Evolutionary conservation across 345 rosid genomes (phyloP).

Genomic region (Boechera stricta): DNA sequence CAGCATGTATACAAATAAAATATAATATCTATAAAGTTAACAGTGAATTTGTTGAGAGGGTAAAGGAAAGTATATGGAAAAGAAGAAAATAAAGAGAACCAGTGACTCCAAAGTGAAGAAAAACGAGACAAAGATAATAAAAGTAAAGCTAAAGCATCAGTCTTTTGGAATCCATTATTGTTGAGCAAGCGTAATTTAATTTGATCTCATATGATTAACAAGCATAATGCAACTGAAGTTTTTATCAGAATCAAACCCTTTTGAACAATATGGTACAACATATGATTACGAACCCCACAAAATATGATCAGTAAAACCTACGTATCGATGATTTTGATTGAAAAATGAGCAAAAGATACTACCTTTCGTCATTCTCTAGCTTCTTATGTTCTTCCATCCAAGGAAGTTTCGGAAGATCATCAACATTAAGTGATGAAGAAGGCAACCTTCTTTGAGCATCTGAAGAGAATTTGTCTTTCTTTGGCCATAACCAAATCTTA

Average conservation of each 20-base stretch:
- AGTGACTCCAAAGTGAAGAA: conserved; percentile 41
- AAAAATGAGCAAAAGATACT: conserved; percentile 20
- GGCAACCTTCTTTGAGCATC: conserved; percentile 56
- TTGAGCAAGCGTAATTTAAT: conserved; percentile 15
- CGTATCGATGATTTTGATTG: conserved; percentile 4
- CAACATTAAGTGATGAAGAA: conserved; percentile 61
- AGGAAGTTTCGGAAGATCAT: conserved; percentile 66
- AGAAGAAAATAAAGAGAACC: conserved; percentile 35
- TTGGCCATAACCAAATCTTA: conserved; percentile 92
- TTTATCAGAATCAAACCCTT: conserved; percentile 23
- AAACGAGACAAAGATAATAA: conserved; percentile 32
- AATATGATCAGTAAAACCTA: conserved; percentile 31
- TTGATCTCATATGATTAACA: conserved; percentile 35
- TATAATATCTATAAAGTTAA: background rate
- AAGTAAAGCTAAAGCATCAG: conserved; percentile 41
- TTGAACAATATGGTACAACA: conserved; percentile 45
- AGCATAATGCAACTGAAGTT: conserved; percentile 12
- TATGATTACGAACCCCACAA: conserved; percentile 31
- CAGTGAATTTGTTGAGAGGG: conserved; percentile 32
- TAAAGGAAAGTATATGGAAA: conserved; percentile 42
- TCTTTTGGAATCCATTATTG: conserved; percentile 42
- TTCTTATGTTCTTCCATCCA: conserved; percentile 64
- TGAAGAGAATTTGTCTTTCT: conserved; percentile 65
- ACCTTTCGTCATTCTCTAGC: conserved; percentile 46
- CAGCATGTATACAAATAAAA: background rate